Evolutionary conservation across 1,139 yeast genomes (phyloP).

Genomic region (Scheffersomyces quercinus): DNA sequence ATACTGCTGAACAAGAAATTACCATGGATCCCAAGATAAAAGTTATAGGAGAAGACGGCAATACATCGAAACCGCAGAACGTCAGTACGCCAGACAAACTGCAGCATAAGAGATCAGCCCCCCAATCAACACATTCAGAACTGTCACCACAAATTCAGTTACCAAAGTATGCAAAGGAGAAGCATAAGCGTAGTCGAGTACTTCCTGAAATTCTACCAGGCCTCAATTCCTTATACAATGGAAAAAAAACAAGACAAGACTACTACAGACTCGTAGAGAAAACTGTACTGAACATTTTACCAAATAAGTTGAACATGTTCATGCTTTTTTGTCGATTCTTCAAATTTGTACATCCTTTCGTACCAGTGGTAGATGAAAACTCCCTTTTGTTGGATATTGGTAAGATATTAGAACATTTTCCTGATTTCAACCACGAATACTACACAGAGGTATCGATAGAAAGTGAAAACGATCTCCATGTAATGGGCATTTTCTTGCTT

Average conservation of each 20-base stretch:
- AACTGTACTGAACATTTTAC: slow-evolving; percentile 32
- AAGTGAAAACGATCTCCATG: slow-evolving; percentile 33
- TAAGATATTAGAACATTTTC: slow-evolving; percentile 29
- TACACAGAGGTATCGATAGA: slow-evolving; percentile 26
- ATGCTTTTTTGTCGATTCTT: slow-evolving; percentile 38
- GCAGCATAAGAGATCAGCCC: background rate
- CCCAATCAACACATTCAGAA: too few relatives aligned
- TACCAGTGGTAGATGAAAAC: slow-evolving; percentile 38
- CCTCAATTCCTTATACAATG: slow-evolving; percentile 18
- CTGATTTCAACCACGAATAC: slow-evolving; percentile 20
- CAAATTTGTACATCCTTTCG: slow-evolving; percentile 42
- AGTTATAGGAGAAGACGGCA: background rate
- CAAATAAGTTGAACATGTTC: slow-evolving; percentile 27
- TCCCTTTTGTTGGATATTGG: slow-evolving; percentile 27
- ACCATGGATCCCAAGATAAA: slow-evolving; percentile 2
- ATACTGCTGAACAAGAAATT: slow-evolving; percentile 6
- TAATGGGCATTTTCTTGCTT: slow-evolving; percentile 34
- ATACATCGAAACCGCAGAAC: background rate
- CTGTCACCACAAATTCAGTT: background rate
- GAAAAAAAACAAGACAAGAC: slow-evolving; percentile 19
- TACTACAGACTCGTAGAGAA: slow-evolving; percentile 33
- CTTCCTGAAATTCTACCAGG: slow-evolving; percentile 20
- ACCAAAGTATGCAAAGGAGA: background rate
- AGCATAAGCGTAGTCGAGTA: background rate
- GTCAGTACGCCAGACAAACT: too few relatives aligned